These are phyloP conservation scores for Pichia sp. DNA, from an alignment of 1,139 yeast genomes.

Conservation along the genomic window DNA sequence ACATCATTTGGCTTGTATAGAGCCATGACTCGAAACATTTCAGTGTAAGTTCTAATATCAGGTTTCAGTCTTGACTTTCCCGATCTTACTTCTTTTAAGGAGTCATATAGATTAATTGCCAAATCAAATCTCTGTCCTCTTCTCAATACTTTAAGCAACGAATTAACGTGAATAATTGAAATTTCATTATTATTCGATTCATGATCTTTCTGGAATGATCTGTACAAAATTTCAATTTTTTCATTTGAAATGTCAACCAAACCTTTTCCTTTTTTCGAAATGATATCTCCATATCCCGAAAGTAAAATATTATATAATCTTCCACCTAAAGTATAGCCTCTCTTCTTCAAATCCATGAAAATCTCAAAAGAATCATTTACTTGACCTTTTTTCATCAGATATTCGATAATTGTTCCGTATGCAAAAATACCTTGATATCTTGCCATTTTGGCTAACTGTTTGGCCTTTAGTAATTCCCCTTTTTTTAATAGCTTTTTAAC, in stretches of 20 bases:
- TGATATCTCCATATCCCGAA: slow-evolving; percentile 42
- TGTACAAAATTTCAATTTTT: slow-evolving; percentile 21
- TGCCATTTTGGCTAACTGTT: slow-evolving; percentile 43
- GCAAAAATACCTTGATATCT: slow-evolving; percentile 45
- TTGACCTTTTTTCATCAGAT: slow-evolving; percentile 33
- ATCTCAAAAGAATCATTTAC: slow-evolving; percentile 41
- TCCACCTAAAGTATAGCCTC: slow-evolving; percentile 47
- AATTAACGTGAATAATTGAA: slow-evolving; percentile 27
- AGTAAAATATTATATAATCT: slow-evolving; percentile 50
- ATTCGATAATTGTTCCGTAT: slow-evolving; percentile 49
- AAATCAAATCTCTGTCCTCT: slow-evolving; percentile 24
- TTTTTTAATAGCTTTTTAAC: slow-evolving; percentile 40
- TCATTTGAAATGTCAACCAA: slow-evolving; percentile 18
- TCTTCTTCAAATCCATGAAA: slow-evolving; percentile 47
- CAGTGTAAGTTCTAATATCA: slow-evolving; percentile 27
- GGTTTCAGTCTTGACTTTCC: slow-evolving; percentile 18
- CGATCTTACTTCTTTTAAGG: slow-evolving; percentile 10
- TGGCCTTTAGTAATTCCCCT: slow-evolving; percentile 45
- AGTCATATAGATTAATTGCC: slow-evolving; percentile 25
- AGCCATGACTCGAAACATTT: slow-evolving; percentile 23
- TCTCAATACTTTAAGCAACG: slow-evolving; percentile 27
- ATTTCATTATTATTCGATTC: slow-evolving; percentile 10
- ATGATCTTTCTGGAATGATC: slow-evolving; percentile 18
- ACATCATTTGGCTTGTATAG: slow-evolving; percentile 14
- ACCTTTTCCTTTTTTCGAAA: slow-evolving; percentile 4